phyloP scores from a whole-genome alignment of 345 rosid genomes.

The Clarkia xantiana region DNA sequence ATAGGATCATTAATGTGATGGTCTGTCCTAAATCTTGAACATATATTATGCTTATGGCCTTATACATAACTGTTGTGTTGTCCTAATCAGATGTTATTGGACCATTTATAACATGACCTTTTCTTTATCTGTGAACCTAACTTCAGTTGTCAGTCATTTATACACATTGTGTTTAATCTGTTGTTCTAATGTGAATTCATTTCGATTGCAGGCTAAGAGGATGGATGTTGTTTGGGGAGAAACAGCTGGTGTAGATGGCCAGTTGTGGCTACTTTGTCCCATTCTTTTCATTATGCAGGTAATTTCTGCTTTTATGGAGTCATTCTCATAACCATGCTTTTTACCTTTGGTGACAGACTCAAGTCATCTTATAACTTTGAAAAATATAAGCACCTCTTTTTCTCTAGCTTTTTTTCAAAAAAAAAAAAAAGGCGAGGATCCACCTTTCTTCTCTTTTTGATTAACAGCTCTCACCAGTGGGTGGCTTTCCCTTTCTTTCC shows the following conservation, averaged over 20 bases:
- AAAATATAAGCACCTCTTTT: too few species aligned
- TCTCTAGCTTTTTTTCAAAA: too few species aligned
- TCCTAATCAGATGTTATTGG: not conserved
- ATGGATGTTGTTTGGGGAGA: conserved; percentile 99
- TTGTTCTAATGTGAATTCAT: not conserved
- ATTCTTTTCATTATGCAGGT: conserved; percentile 92
- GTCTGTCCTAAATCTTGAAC: not conserved
- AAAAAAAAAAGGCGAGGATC: too few species aligned
- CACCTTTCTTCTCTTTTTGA: too few species aligned
- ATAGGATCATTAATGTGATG: not conserved
- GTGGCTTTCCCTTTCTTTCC: too few species aligned
- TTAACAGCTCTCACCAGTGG: too few species aligned
- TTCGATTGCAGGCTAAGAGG: conserved; percentile 65
- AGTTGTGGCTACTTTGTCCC: conserved; percentile 88
- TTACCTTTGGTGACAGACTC: too few species aligned
- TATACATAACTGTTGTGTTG: not conserved
- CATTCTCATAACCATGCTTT: not conserved
- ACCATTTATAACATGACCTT: not conserved
- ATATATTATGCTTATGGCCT: not conserved
- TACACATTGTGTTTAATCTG: too few species aligned
- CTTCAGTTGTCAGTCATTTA: too few species aligned
- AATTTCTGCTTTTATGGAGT: not conserved
- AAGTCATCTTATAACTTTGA: too few species aligned
- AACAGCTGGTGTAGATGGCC: conserved; percentile 96
- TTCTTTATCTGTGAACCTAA: too few species aligned